Base-by-base conservation (phyloP, 306 rosid genomes). In the Pachyrhizus erosus region DNA sequence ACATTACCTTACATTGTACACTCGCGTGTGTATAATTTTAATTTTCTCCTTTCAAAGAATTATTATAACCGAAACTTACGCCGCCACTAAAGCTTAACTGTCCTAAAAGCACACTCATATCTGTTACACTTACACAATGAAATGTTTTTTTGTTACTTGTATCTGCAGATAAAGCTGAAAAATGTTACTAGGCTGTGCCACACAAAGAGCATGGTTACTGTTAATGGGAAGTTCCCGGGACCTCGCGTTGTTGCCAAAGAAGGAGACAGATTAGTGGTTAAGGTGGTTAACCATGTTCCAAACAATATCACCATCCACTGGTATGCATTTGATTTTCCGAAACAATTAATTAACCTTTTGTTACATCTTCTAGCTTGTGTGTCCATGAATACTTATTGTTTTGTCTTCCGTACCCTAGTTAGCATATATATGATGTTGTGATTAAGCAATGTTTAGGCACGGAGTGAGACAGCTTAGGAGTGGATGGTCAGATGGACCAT, bases 231-330 rank as follows among this genome's bases (percentile, higher is more conserved):
- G 42, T 88, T 86, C 48, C 92, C 88, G 2, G 90, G 92, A 33
- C 90, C 92, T 77, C 62, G 79, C 1, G 73, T 89, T 75, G 6
- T 70, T 70, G 90, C 83, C n/a, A 83, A 88, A 80, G 90, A 89
- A 40, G 90, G 90, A 20, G 92, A 87, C 37, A 87, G 77, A 73
- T 15, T 87, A 61, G 13, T 89, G 67, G 80, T 87, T 67, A 85
- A 65, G 73, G 92, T 89, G 73, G 85, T 89, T 33, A 85, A 89
- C 75, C 81, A 81, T 78, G 92, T 89, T 70, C 43, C 87, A 9
- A 83, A 85, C 66, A 87, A 89, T 70, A 78, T 89, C 51, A 73
- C 27, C 67, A 76, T 89, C 46, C 92, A 87, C 33, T 85, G 90
- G 73, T 67, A 39, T 17, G 57, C 45, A 14, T 26, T 70, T 43